Conservation (phyloP, 306 rosid species). For the Lathyrus oleraceus region DNA sequence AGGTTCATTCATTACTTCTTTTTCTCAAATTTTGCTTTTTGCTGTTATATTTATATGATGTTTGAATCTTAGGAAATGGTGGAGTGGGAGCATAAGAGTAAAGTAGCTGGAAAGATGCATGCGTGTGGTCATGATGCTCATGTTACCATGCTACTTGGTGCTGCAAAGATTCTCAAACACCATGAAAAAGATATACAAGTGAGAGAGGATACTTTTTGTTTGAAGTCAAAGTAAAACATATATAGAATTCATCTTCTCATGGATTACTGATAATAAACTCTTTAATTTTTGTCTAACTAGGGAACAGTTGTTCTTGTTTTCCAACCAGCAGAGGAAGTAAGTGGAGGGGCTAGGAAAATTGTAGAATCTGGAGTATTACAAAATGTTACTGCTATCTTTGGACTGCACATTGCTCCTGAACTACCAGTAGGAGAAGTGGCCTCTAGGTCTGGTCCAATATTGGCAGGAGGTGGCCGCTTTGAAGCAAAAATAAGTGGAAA, state of each 20-base stretch:
- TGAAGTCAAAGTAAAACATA: too few relatives aligned
- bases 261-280: conserved; percentile 6
- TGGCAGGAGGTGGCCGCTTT: conserved; percentile 75
- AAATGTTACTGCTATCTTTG: conserved; percentile 80
- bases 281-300: conserved; percentile 40
- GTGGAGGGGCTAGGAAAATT: conserved; percentile 72
- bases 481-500: conserved; percentile 80
- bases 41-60: too few relatives aligned
- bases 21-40: not conserved
- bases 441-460: conserved; percentile 60
- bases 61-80: conserved; percentile 68
- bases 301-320: conserved; percentile 88
- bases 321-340: conserved; percentile 97
- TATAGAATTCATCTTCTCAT: conserved; percentile 13
- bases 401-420: conserved; percentile 56
- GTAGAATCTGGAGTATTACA: conserved; percentile 63
- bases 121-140: conserved; percentile 97
- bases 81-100: conserved; percentile 96
- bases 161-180: conserved; percentile 81
- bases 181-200: conserved; percentile 68
- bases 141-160: conserved; percentile 91
- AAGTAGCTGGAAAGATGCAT: conserved; percentile 80
- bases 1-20: conserved; percentile 44
- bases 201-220: too few relatives aligned
- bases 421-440: conserved; percentile 62